phyloP scores from a whole-genome alignment of 495 filamentous ascomycete species.

The Melanomma pulvis-pyrius region DNA sequence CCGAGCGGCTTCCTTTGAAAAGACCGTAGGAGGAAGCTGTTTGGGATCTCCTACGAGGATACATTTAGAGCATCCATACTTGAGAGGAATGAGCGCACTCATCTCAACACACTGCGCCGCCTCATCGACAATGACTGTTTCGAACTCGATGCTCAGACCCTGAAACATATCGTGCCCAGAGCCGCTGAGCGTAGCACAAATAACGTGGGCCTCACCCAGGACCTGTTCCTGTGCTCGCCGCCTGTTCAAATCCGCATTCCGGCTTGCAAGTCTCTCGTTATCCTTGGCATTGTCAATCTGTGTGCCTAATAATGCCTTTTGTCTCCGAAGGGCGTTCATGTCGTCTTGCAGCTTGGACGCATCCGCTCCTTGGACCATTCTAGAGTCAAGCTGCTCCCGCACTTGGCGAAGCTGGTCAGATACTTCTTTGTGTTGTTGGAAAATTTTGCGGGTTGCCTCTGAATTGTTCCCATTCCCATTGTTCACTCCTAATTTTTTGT shows the following conservation, averaged over 20 bases:
- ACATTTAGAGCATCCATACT: slow-evolving; percentile 96
- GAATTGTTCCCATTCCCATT: slow-evolving; percentile 46
- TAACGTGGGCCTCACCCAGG: slow-evolving; percentile 83
- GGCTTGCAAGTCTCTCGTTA: slow-evolving; percentile 70
- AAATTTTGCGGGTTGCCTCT: slow-evolving; percentile 72
- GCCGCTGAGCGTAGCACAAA: slow-evolving; percentile 93
- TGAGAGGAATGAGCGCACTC: slow-evolving; percentile 93
- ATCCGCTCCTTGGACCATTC: slow-evolving; percentile 63
- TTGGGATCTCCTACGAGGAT: slow-evolving; percentile 97
- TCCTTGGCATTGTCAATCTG: slow-evolving; percentile 85
- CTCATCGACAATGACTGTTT: slow-evolving; percentile 98
- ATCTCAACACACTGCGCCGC: slow-evolving; percentile 97
- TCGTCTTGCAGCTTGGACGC: slow-evolving; percentile 70
- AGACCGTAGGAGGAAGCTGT: slow-evolving; percentile 91
- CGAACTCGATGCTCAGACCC: slow-evolving; percentile 90
- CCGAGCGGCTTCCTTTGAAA: slow-evolving; percentile 86
- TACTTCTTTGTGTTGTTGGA: slow-evolving; percentile 76
- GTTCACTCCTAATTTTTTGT: slow-evolving; percentile 64
- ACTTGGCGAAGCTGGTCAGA: slow-evolving; percentile 70
- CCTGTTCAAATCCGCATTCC: slow-evolving; percentile 83
- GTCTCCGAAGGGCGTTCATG: slow-evolving; percentile 74
- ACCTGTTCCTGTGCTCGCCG: slow-evolving; percentile 87
- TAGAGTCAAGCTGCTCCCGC: slow-evolving; percentile 70
- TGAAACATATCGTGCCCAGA: slow-evolving; percentile 98
- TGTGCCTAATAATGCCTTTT: slow-evolving; percentile 72